These are phyloP conservation scores for Bipolaris bicolor DNA, from an alignment of 2,329 filamentous ascomycete genomes.

Conservation along the genomic window DNA sequence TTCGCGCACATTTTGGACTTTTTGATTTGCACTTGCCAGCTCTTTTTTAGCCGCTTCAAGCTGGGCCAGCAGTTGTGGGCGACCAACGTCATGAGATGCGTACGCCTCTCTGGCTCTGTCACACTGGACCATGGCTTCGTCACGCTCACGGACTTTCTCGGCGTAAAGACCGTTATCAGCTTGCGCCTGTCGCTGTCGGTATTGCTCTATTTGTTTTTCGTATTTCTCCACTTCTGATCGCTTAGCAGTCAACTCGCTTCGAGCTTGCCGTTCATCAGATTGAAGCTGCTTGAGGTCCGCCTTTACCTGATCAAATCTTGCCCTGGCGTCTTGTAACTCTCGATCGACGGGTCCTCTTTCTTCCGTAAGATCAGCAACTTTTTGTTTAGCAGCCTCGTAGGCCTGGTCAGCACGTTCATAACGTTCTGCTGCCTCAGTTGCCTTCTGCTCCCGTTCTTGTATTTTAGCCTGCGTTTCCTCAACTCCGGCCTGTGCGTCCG, in stretches of 20 bases:
- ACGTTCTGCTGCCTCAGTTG: slow-evolving; percentile 52
- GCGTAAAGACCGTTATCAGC: slow-evolving; percentile 73
- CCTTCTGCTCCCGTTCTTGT: slow-evolving; percentile 51
- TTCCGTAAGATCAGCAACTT: slow-evolving; percentile 41
- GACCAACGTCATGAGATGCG: slow-evolving; percentile 50
- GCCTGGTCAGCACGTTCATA: slow-evolving; percentile 54
- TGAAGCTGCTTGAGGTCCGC: slow-evolving; percentile 59
- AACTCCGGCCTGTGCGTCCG: slow-evolving; percentile 37
- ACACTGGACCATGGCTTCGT: slow-evolving; percentile 61
- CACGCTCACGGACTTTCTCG: slow-evolving; percentile 64
- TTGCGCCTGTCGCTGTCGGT: slow-evolving; percentile 64
- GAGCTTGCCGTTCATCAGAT: slow-evolving; percentile 70
- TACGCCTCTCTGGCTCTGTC: slow-evolving; percentile 53
- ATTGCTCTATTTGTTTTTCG: slow-evolving; percentile 57
- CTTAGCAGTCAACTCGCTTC: slow-evolving; percentile 62
- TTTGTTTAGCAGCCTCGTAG: slow-evolving; percentile 45
- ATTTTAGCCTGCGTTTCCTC: slow-evolving; percentile 55
- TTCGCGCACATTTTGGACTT: slow-evolving; percentile 37
- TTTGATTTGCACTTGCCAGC: slow-evolving; percentile 25
- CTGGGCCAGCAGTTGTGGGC: slow-evolving; percentile 45
- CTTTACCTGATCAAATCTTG: slow-evolving; percentile 61
- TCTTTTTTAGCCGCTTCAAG: slow-evolving; percentile 40
- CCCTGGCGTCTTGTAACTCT: slow-evolving; percentile 57
- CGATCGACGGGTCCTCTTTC: slow-evolving; percentile 55
- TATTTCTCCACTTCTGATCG: slow-evolving; percentile 52